A percentile compares a stretch with the other conserved stretches of the same genome.
These are phyloP conservation scores for Podaxis sp. DNA, from an alignment of 768 basidiomycete genomes.

Conservation along the genomic window DNA sequence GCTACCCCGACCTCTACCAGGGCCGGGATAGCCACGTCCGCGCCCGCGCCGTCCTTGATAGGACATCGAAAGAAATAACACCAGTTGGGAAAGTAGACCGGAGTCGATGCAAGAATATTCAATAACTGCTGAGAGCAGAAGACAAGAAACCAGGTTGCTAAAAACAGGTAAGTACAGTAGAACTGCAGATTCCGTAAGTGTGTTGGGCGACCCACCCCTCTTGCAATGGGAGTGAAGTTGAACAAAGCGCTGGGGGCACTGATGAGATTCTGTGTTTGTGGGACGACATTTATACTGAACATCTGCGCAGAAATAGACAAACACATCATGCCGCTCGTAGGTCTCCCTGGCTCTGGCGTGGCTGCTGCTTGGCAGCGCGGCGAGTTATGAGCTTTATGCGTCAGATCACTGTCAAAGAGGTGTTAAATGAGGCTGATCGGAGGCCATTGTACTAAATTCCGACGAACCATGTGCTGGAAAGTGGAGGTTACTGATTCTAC, in stretches of 20 bases:
- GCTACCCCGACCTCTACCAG: background rate
- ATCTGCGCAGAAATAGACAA: background rate
- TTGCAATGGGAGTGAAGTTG: background rate
- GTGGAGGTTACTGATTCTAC: background rate
- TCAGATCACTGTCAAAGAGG: background rate
- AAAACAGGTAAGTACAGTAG: background rate
- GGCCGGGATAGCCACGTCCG: background rate
- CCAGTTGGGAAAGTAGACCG: background rate
- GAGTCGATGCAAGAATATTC: conserved; percentile 1
- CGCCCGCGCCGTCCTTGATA: conserved; percentile 19
- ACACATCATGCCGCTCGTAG: background rate
- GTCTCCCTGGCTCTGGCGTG: background rate
- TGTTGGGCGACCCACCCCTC: conserved; percentile 2
- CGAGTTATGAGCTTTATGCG: background rate
- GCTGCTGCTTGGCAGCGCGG: too few species aligned
- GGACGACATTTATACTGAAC: background rate
- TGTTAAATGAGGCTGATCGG: background rate
- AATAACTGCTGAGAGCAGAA: background rate
- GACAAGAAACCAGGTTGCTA: background rate
- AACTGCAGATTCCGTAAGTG: background rate
- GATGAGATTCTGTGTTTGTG: too few species aligned
- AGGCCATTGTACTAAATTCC: background rate
- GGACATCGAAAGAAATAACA: conserved; percentile 22
- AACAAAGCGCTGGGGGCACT: background rate
- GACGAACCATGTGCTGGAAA: background rate